phyloP scores from a whole-genome alignment of 2,329 filamentous ascomycete species.

The Fusarium chuoi region DNA sequence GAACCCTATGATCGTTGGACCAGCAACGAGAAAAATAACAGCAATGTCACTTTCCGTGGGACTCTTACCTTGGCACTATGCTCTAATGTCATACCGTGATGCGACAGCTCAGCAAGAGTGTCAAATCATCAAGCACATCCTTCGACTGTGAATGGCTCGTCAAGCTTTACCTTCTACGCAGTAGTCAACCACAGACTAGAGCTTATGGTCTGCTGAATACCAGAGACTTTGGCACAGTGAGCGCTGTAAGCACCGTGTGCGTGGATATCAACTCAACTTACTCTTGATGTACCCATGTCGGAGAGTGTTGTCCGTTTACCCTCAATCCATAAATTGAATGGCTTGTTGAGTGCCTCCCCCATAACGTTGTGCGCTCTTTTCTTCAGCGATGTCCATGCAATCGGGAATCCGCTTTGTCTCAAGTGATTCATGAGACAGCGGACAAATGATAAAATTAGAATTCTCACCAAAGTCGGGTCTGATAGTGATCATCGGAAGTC shows the following conservation, averaged over 20 bases:
- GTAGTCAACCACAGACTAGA: too few species aligned
- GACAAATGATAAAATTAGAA: rapidly evolving
- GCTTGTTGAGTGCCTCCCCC: too few species aligned
- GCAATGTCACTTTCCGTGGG: rapidly evolving
- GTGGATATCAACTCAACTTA: neutral
- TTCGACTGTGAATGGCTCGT: too few species aligned
- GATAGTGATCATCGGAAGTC: rapidly evolving
- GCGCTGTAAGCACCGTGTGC: neutral
- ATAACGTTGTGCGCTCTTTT: neutral
- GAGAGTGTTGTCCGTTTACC: too few species aligned
- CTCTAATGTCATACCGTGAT: neutral
- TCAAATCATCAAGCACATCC: neutral
- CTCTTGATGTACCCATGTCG: neutral
- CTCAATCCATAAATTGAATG: too few species aligned
- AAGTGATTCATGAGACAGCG: neutral
- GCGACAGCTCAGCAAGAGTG: neutral
- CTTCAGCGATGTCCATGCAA: rapidly evolving
- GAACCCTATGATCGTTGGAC: rapidly evolving
- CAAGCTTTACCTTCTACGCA: too few species aligned
- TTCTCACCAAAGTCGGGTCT: rapidly evolving
- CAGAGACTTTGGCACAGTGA: neutral
- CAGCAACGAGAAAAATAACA: neutral
- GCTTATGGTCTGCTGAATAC: too few species aligned
- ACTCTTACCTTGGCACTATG: neutral
- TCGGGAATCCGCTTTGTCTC: rapidly evolving